Evolutionary conservation across 768 basidiomycete species (phyloP).

Genomic region (Crepidotus variabilis): DNA sequence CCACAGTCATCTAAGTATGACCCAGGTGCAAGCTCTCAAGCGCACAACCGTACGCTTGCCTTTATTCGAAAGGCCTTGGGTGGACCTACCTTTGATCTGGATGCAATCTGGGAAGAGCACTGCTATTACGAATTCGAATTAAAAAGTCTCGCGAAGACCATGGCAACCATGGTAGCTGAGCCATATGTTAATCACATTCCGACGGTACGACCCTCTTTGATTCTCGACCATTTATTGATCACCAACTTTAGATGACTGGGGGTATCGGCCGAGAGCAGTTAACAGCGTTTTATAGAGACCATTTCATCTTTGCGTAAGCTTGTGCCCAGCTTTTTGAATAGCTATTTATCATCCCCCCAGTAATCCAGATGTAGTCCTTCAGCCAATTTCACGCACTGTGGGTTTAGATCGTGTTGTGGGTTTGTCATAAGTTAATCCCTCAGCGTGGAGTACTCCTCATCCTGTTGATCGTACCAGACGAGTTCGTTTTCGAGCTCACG

Average conservation of each 20-base stretch:
- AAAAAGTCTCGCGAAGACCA: constrained; percentile 48
- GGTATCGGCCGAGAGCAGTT: constrained; percentile 48
- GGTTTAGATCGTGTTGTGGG: constrained; percentile 50
- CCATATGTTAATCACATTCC: constrained; percentile 61
- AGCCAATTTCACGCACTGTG: constrained; percentile 47
- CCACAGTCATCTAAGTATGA: constrained; percentile 38
- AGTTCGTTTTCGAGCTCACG: constrained; percentile 45
- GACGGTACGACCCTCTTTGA: constrained; percentile 31
- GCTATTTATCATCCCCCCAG: constrained; percentile 18
- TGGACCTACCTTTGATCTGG: constrained; percentile 53
- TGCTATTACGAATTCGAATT: constrained; percentile 50
- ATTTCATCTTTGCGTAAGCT: constrained; percentile 46
- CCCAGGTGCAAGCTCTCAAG: constrained; percentile 35
- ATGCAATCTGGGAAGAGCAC: constrained; percentile 62
- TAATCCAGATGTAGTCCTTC: constrained; percentile 41
- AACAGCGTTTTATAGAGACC: constrained; percentile 52
- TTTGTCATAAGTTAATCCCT: constrained; percentile 16
- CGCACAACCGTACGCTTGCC: constrained; percentile 43
- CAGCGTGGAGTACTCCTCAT: neutral
- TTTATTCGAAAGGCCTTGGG: constrained; percentile 42
- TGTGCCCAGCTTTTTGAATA: neutral
- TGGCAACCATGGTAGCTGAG: constrained; percentile 56
- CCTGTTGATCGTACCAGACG: constrained; percentile 32
- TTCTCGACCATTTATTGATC: neutral
- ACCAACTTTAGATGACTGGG: constrained; percentile 44